Conservation (phyloP, 208 protist species). For the Porcisia deanei region DNA sequence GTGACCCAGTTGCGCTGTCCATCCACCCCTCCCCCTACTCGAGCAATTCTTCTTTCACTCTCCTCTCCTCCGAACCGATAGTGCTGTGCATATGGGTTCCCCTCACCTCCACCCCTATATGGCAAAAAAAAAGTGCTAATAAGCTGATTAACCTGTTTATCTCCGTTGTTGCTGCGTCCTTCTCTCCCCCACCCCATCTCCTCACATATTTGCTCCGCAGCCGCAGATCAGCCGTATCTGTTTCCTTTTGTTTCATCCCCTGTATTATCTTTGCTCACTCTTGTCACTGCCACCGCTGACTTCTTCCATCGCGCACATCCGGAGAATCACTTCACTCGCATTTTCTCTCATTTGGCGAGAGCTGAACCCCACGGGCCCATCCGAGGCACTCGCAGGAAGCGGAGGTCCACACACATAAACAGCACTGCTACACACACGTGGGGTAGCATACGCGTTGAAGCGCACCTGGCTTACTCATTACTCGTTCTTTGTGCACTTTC, state of each 20-base stretch:
- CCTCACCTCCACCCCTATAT: no score
- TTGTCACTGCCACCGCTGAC: neutral
- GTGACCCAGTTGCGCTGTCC: no score
- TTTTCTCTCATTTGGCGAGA: neutral
- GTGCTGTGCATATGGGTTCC: no score
- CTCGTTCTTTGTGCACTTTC: neutral
- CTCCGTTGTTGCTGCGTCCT: neutral
- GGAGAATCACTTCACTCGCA: neutral
- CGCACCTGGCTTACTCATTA: neutral
- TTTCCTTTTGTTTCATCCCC: neutral
- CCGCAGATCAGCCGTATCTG: neutral
- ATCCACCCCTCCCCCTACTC: neutral
- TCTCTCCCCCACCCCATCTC: neutral
- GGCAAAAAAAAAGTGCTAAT: no score
- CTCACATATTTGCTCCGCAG: neutral
- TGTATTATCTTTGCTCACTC: neutral
- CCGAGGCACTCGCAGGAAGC: neutral
- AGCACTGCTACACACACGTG: neutral
- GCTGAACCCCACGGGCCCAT: neutral
- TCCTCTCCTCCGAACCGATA: no score
- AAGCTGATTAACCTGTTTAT: neutral
- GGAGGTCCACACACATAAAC: neutral
- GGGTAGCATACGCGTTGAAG: neutral
- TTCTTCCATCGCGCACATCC: neutral
- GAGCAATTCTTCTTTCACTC: neutral